phyloP scores from a whole-genome alignment of 305 asterid genomes.

The Fraxinus paxiana region DNA sequence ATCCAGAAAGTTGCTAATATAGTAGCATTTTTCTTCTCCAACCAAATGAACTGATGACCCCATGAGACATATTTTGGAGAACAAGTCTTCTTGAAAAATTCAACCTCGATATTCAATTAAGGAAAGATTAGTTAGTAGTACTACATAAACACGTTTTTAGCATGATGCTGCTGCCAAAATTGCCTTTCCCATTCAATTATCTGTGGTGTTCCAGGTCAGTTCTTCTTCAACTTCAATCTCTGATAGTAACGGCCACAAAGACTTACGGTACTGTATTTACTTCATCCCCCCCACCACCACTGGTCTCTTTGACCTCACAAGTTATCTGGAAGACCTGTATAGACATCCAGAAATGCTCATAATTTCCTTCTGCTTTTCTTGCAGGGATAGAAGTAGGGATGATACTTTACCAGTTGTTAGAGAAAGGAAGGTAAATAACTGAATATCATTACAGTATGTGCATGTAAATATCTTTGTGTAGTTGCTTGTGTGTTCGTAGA shows the following conservation, averaged over 20 bases:
- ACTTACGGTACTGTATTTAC: constrained; percentile 44
- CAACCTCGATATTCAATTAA: neutral
- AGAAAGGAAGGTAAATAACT: constrained; percentile 65
- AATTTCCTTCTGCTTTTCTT: constrained; percentile 17
- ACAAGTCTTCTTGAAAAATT: neutral
- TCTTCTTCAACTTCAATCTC: constrained; percentile 33
- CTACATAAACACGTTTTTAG: neutral
- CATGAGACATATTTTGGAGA: neutral
- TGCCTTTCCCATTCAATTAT: constrained; percentile 1
- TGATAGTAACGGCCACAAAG: constrained; percentile 55
- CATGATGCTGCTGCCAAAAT: constrained; percentile 3
- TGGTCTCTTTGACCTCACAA: neutral
- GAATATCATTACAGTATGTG: neutral
- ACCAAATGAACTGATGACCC: neutral
- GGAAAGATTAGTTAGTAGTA: neutral
- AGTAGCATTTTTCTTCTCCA: neutral
- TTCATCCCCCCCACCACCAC: neutral
- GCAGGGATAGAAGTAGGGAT: constrained; percentile 58
- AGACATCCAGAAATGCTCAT: constrained; percentile 6
- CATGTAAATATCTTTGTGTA: neutral
- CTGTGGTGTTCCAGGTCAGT: constrained; percentile 36
- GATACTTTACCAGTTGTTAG: constrained; percentile 46
- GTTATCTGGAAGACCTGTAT: neutral
- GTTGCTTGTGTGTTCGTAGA: neutral
- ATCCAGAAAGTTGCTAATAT: neutral